Percentiles rank a stretch among this genome's conserved stretches.
Conservation (phyloP, 2,329 filamentous ascomycete genomes). For the Chrysoporthe puriensis region DNA sequence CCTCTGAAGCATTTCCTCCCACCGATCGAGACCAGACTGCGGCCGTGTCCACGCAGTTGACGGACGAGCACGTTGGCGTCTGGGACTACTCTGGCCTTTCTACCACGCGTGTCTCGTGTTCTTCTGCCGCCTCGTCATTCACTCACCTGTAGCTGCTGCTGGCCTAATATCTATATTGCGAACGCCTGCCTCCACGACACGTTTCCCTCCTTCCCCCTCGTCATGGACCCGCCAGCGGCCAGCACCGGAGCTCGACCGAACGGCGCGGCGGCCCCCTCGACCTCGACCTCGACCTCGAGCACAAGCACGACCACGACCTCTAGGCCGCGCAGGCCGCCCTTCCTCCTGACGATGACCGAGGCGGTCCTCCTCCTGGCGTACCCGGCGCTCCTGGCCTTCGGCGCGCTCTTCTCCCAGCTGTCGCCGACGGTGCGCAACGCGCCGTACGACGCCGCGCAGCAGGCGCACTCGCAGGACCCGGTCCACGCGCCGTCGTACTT, state of each 20-base stretch:
- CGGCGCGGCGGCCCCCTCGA: conserved; percentile 14
- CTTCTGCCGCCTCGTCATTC: background rate
- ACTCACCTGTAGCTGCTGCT: background rate
- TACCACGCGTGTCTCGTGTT: background rate
- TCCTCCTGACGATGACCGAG: conserved; percentile 73
- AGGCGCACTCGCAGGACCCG: conserved; percentile 62
- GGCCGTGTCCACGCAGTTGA: background rate
- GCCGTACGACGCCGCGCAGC: conserved; percentile 63
- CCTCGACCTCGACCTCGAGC: conserved; percentile 24
- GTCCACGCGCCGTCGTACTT: conserved; percentile 78
- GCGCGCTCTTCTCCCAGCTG: conserved; percentile 77
- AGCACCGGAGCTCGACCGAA: conserved; percentile 24
- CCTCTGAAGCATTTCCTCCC: background rate
- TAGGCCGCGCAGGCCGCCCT: conserved; percentile 53
- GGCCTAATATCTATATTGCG: background rate
- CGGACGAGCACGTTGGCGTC: background rate
- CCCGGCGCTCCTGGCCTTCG: conserved; percentile 77
- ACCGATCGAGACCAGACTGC: background rate
- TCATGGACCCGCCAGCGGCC: conserved; percentile 25
- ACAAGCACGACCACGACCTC: conserved; percentile 24
- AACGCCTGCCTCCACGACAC: background rate
- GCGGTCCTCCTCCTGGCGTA: conserved; percentile 69
- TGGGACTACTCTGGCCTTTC: background rate
- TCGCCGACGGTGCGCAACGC: conserved; percentile 71
- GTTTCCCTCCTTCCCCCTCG: background rate